Base-by-base conservation (phyloP, 106 monocot species). In the Dendrobium nobile region DNA sequence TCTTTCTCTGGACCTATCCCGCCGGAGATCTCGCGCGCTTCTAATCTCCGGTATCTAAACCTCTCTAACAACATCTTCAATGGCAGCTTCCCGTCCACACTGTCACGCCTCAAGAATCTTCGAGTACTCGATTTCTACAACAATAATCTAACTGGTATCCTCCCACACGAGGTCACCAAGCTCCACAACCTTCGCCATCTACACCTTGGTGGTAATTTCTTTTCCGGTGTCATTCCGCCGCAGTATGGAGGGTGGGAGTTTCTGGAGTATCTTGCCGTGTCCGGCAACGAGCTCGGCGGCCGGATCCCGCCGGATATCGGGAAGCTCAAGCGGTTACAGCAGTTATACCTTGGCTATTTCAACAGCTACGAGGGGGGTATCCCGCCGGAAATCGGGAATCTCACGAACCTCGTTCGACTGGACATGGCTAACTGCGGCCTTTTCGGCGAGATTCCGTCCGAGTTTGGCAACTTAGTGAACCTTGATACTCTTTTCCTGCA, bases 41-140 rank as follows among this genome's bases (percentile, higher is more conserved):
- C 75, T 51, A 45, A 24, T 54, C 89, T 92, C 86, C 86, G 82
- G 44, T 47, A 77, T 78, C 92, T 92, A 61, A 89, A 92, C 58
- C 89, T 92, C 80, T 92, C 92, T 75, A 88, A 92, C 82, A 92
- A 92, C 75, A 22, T 86, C 82, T 73, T 92, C 86, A 86, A 86
- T 72, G 80, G 80, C 48, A 77, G 76, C 65, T 84, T 88, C 73
- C 89, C 92, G 17, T n/a, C 61, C 16, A 20, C 58, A 2, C 54
- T 87, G 51, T 67, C 87, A 31, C 5, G 78, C 58, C 80, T 87
- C 42, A 43, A 64, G 13, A 75, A 78, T 56, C 87, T 92, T 77
- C 75, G 74, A 54, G 79, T 88, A 37, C 84, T 92, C 42, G 92
- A 92, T 40, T 75, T 92, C 61, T 92, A 92, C 84, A 89, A 92